Evolutionary conservation across 441 rosid species (phyloP), one percentile per base, ranked within the genome.

Genomic region (Erysimum pusillum): DNA sequence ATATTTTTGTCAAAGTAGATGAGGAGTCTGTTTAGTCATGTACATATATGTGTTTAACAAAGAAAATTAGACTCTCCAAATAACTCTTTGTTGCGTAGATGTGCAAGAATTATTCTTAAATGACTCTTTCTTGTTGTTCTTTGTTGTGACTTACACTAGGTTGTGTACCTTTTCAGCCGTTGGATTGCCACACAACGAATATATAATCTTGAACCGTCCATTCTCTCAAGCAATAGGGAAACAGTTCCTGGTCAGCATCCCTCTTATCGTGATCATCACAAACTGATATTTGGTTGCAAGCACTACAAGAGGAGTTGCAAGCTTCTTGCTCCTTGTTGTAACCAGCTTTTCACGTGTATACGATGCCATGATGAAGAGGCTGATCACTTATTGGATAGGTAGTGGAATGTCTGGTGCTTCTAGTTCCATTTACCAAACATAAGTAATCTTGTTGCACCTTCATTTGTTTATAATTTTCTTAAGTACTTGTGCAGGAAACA

Each of bases 281-380:
- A 80, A 74, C 84, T 75, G 65, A 81, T 85, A 44, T 89, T 88
- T 67, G 99, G 98, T 34, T 96, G 99, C 79, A 96, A 90, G 60
- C 99, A 96, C 77, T 96, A 96, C 83, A 93, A 88, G 76, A 87
- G 99, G 81, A 96, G 88, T 77, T 93, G 99, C 79, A 96, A 93
- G 77, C 87, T 93, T 41, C 93, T 89, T 42, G 94, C 98, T 69
- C 89, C 91, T 78, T 96, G 99, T 75, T 96, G 99, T 52, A 86
- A 91, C 75, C 86, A 91, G 82, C 87, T 96, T 58, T 91, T 77
- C 76, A 76, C 98, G 3, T 93, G 99, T 84, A 87, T 97, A 70
- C 85, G 91, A 80, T 93, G 99, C 83, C 99, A 96, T 73, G 99
- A 96, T 80, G 88, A 93, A 82, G 97, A 91, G 79, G 86, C 96